Percentiles rank a stretch among this genome's conserved stretches.
Conservation (phyloP, 208 protist species). For the Trypanosoma cruzi region DNA sequence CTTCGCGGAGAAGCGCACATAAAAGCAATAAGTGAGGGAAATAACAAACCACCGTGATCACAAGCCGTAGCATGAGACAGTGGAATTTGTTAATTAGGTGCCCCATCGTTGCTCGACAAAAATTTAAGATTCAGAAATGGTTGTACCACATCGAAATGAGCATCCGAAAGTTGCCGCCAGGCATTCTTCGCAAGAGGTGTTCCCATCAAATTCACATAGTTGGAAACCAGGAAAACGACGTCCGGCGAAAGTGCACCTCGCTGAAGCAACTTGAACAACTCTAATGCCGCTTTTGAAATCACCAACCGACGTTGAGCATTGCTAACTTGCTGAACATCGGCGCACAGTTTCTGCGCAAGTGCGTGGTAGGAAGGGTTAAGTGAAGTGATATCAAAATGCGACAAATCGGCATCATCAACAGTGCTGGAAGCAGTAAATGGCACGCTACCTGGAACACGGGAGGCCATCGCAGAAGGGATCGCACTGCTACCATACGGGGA, state of each 20-base stretch:
- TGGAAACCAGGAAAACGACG: constrained; percentile 41
- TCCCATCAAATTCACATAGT: constrained; percentile 48
- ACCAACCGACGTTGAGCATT: constrained; percentile 42
- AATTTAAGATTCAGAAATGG: constrained; percentile 60
- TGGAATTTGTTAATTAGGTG: background rate
- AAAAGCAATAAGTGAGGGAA: background rate
- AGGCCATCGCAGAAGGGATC: background rate
- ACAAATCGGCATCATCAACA: constrained; percentile 20
- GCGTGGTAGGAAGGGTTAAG: constrained; percentile 21
- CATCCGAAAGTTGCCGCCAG: constrained; percentile 49
- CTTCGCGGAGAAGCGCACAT: constrained; percentile 15
- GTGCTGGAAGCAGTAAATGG: constrained; percentile 1
- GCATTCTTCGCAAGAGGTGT: constrained; percentile 38
- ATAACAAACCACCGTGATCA: background rate
- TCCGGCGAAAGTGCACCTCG: constrained; percentile 42
- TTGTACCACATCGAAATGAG: constrained; percentile 46
- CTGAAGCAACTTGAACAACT: constrained; percentile 58
- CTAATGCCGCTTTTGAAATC: constrained; percentile 52
- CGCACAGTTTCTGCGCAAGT: constrained; percentile 27
- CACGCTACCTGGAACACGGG: background rate
- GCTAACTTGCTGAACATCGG: constrained; percentile 38
- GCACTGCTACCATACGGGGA: background rate
- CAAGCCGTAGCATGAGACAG: no score
- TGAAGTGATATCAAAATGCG: constrained; percentile 24
- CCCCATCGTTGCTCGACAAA: constrained; percentile 24